Conservation (phyloP, 1,284 basidiomycete species). For the Cryptococcus hybrid region DNA sequence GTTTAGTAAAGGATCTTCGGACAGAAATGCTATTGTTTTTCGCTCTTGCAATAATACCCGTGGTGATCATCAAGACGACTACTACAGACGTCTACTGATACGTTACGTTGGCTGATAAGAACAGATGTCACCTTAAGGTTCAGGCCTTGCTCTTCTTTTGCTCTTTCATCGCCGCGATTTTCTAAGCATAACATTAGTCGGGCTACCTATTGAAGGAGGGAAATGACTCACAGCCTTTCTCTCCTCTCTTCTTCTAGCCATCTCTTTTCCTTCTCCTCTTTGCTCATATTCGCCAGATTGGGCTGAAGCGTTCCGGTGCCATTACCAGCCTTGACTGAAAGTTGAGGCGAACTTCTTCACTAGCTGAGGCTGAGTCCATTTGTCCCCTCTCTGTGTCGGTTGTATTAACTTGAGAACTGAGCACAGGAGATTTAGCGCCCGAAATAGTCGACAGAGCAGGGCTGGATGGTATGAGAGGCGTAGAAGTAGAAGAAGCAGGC, state of each 20-base stretch:
- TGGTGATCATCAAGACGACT: too few species aligned
- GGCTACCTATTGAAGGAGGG: neutral
- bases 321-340: neutral
- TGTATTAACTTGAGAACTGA: conserved; percentile 6
- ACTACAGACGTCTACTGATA: too few species aligned
- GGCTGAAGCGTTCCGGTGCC: conserved; percentile 22
- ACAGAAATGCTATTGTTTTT: too few species aligned
- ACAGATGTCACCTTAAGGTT: too few species aligned
- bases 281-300: conserved; percentile 58
- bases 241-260: conserved; percentile 83
- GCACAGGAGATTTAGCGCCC: neutral
- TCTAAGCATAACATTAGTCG: conserved; percentile 12
- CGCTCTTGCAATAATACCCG: too few species aligned
- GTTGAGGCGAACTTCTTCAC: neutral
- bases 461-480: neutral
- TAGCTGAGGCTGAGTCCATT: conserved; percentile 9
- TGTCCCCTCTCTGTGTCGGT: too few species aligned
- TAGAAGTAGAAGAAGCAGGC: conserved; percentile 22
- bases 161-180: conserved; percentile 51
- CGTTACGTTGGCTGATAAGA: too few species aligned
- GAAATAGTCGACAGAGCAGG: neutral
- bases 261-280: conserved; percentile 86
- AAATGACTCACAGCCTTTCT: conserved; percentile 55
- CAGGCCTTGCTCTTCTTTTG: conserved; percentile 35
- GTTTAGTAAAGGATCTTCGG: too few species aligned